phyloP scores from a whole-genome alignment of 228 moss, liverwort and hornwort genomes.

The Sphagnum magellanicum region DNA sequence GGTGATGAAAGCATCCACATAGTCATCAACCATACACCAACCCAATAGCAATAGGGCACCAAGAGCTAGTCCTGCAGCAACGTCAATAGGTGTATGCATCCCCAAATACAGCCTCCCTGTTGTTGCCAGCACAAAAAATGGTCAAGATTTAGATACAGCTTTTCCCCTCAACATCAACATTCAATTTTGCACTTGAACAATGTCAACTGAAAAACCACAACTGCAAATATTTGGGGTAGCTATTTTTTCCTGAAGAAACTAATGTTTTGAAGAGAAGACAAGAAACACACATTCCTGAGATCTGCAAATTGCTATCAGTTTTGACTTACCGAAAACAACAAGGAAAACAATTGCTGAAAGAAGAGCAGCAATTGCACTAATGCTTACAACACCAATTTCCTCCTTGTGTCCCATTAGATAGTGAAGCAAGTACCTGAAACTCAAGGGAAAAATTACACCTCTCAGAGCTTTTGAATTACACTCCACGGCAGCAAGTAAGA shows the following conservation, averaged over 20 bases:
- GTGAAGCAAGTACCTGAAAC: slow-evolving; percentile 54
- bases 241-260: too few relatives aligned
- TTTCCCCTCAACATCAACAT: too few relatives aligned
- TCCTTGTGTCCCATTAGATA: slow-evolving; percentile 33
- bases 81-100: slow-evolving; percentile 84
- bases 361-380: slow-evolving; percentile 25
- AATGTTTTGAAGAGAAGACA: too few relatives aligned
- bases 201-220: too few relatives aligned
- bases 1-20: slow-evolving; percentile 62
- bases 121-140: neutral
- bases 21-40: slow-evolving; percentile 57
- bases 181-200: too few relatives aligned
- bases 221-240: too few relatives aligned
- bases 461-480: too few relatives aligned
- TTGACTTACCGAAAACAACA: slow-evolving; percentile 63
- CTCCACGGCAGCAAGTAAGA: neutral
- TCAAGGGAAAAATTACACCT: too few relatives aligned
- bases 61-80: slow-evolving; percentile 51
- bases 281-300: too few relatives aligned
- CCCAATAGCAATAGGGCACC: slow-evolving; percentile 39
- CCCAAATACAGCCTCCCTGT: slow-evolving; percentile 82
- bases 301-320: too few relatives aligned
- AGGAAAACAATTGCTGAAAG: slow-evolving; percentile 27
- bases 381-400: slow-evolving; percentile 19
- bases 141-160: too few relatives aligned